Evolutionary conservation across 768 basidiomycete species (phyloP).

Genomic region (Pleurotus djamor): DNA sequence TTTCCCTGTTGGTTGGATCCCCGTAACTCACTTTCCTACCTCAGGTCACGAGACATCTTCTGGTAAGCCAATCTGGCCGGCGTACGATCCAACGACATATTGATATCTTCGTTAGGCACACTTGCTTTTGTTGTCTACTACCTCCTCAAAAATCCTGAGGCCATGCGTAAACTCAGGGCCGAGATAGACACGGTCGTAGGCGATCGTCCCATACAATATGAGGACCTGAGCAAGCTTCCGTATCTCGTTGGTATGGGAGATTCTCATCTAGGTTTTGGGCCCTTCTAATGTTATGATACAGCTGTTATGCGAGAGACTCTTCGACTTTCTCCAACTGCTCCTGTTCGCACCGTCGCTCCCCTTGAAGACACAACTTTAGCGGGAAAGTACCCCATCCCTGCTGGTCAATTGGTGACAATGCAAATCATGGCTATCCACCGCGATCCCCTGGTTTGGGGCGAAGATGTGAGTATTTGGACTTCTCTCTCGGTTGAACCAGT

Average conservation of each 20-base stretch:
- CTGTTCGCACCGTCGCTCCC: slow-evolving; percentile 28
- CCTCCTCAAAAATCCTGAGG: slow-evolving; percentile 41
- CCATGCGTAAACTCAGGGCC: slow-evolving; percentile 38
- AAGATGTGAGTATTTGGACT: slow-evolving; percentile 32
- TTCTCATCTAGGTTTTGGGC: background rate
- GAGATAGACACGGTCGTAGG: slow-evolving; percentile 48
- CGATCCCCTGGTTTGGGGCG: slow-evolving; percentile 46
- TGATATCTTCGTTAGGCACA: slow-evolving; percentile 25
- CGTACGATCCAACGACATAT: background rate
- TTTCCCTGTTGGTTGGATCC: background rate
- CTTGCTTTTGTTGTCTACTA: slow-evolving; percentile 41
- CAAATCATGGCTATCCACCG: slow-evolving; percentile 27
- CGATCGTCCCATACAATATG: slow-evolving; percentile 30
- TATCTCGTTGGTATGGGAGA: slow-evolving; percentile 33
- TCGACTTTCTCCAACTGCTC: slow-evolving; percentile 35
- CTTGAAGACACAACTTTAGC: slow-evolving; percentile 33
- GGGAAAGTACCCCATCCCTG: slow-evolving; percentile 37
- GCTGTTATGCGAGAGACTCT: slow-evolving; percentile 37
- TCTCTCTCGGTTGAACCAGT: background rate
- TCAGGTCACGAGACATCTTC: slow-evolving; percentile 23
- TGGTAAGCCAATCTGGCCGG: background rate
- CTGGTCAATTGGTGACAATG: slow-evolving; percentile 23
- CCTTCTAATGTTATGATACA: slow-evolving; percentile 8
- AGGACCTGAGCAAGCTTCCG: slow-evolving; percentile 39
- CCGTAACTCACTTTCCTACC: background rate